phyloP scores from a whole-genome alignment of 129 eudicot genomes.

The Oenanthe sinensis region DNA sequence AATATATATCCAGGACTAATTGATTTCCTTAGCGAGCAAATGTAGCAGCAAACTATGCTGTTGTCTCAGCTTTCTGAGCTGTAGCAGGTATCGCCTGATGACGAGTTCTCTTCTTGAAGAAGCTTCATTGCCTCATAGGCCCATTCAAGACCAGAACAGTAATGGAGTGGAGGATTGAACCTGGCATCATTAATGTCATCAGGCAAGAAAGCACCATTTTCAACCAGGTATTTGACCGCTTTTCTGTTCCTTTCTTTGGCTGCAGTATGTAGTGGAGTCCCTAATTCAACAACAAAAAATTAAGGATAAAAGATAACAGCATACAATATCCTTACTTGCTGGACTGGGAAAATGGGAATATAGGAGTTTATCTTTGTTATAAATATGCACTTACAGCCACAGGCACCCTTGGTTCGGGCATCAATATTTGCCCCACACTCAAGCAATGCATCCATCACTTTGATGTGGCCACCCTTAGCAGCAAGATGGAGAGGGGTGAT shows the following conservation, averaged over 20 bases:
- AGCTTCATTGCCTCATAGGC: conserved; percentile 91
- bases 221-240: conserved; percentile 66
- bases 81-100: conserved; percentile 49
- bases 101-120: conserved; percentile 45
- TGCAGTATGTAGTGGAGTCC: conserved; percentile 98
- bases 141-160: conserved; percentile 94
- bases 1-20: not conserved
- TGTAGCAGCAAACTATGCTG: not conserved
- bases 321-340: not conserved
- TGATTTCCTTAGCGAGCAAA: not conserved
- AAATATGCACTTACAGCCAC: conserved; percentile 67
- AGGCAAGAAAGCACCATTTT: conserved; percentile 92
- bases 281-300: conserved; percentile 24
- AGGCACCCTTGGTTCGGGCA: conserved; percentile 94
- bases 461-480: conserved; percentile 91
- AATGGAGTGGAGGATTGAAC: conserved; percentile 91
- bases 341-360: not conserved
- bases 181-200: conserved; percentile 75
- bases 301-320: not conserved
- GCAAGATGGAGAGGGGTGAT: conserved; percentile 98
- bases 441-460: conserved; percentile 83
- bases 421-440: conserved; percentile 96
- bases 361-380: not conserved
- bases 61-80: conserved; percentile 54
- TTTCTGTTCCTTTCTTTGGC: conserved; percentile 82